Conservation (phyloP, 2,329 filamentous ascomycete genomes). For the Endoconidiophora polonica region DNA sequence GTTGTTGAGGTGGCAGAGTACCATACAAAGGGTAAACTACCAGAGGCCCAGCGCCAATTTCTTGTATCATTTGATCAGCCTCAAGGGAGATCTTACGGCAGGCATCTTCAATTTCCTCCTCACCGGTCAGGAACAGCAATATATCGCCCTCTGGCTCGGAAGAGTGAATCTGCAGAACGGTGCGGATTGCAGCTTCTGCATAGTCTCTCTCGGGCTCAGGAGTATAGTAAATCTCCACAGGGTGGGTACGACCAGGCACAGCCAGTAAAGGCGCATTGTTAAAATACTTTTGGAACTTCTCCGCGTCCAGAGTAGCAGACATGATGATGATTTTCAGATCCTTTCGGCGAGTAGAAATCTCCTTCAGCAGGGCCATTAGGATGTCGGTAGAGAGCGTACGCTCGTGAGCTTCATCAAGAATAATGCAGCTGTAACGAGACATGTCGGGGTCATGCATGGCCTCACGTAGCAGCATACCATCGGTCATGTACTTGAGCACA, state of each 20-base stretch:
- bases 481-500: conserved; percentile 98
- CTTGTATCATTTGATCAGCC: conserved; percentile 76
- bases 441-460: conserved; percentile 92
- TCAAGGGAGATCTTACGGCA: conserved; percentile 83
- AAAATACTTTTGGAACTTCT: conserved; percentile 98
- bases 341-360: conserved; percentile 61
- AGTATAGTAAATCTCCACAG: conserved; percentile 97
- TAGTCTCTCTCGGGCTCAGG: conserved; percentile 93
- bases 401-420: conserved; percentile 97
- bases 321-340: conserved; percentile 99
- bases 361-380: conserved; percentile 88
- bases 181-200: conserved; percentile 84
- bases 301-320: conserved; percentile 90
- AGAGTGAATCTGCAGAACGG: conserved; percentile 91
- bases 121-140: conserved; percentile 84
- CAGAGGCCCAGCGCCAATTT: conserved; percentile 80
- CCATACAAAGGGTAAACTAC: conserved; percentile 89
- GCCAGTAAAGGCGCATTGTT: conserved; percentile 83
- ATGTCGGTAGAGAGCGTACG: conserved; percentile 94
- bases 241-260: conserved; percentile 86
- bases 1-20: conserved; percentile 76
- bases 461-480: conserved; percentile 93
- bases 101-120: conserved; percentile 96
- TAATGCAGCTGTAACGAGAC: conserved; percentile 88
- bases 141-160: conserved; percentile 87